Evolutionary conservation across 768 basidiomycete genomes (phyloP), one percentile per base, ranked within the genome.

Genomic region (Floccularia luteovirens): DNA sequence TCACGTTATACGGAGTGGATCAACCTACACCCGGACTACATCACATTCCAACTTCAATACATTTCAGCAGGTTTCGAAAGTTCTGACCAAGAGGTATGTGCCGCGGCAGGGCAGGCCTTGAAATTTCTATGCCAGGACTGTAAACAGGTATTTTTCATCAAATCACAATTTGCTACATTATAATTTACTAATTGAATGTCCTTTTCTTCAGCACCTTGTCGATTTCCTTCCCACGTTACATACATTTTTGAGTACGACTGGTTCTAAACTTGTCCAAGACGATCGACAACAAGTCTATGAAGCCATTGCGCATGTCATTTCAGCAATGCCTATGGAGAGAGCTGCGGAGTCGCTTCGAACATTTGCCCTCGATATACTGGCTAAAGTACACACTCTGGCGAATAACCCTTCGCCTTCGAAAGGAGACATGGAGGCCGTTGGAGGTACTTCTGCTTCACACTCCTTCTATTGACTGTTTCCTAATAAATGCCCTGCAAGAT

Each of bases 1-100:
- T 86, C 90, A 3, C 79, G 96, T 13, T 99, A 99, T 60, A 92
- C 92, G 14, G 88, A 94, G 60, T 99, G 96, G 96, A 87, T 92
- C 52, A 86, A 84, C 54, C 68, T 69, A 47, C 93, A 98, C 57
- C 87, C 94, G 1, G 68, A 79, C 24, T 91, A 96, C 54, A 85
- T 99, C 48, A 70, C 73, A 23, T 77, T 76, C 58, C 88, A 91
- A 56, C 67, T 99, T 16, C 82, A 86, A 52, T 98, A 94, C 57
- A 85, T 98, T 37, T 91, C 92, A 6, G 69, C 81, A 17, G 94
- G 96, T 1, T 98, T 98, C 52, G 83, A 92, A 46, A 81, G 83
- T 54, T 44, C 69, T 2, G 87, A 90, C 55, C 39, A 59, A 1
- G 90, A 96, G 52, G 92, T 98, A 23, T 79, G 79, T 46, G 90